Base-by-base conservation (phyloP, 768 basidiomycete genomes). In the Auricularia heimuer region DNA sequence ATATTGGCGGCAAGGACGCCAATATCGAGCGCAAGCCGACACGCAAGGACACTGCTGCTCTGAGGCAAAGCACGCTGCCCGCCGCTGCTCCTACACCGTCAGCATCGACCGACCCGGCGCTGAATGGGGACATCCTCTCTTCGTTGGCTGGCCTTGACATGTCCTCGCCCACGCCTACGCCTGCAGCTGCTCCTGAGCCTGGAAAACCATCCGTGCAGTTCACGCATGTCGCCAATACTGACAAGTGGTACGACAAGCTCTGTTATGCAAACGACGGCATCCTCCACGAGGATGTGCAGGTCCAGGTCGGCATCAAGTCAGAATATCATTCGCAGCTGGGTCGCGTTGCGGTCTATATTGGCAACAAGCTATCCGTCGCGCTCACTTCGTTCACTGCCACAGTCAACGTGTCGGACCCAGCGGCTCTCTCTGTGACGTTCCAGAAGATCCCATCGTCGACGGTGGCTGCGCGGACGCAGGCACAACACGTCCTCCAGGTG, bases 251-350 rank as follows among this genome's bases (percentile, higher is more conserved):
- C 72, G 87, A 90, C 68, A 90, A 91, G 69, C 81, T 98, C 36
- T 86, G 83, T 1, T 93, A 86, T 75, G 80, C 77, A 35, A 73
- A 82, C 16, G 97, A 98, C 67, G 97, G 97, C 56, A 86, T 98
- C 39, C 81, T 99, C 12, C 98, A 92, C 75, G 97, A 99, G 75
- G 96, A 98, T 69, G 84, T 91, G 8, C 92, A 96, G 75, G 84
- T 99, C 54, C 96, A 98, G 73, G 85, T 99, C 63, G 97, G 97
- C 39, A 76, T 98, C 78, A 99, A 98, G 78, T 94, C 94, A 36
- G 89, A 94, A 71, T 99, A 91, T 74, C 96, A 98, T 74, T 90
- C 92, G 16, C 90, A 96, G 71, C 83, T 94, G 45, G 97, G 96
- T 16, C 93, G 98, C 70, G 72, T 99, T 61, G 95, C 95, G 33